Percentiles rank a stretch among this genome's conserved stretches.
phyloP scores from a whole-genome alignment of 1,284 basidiomycete genomes.

The Ganoderma leucocontextum region DNA sequence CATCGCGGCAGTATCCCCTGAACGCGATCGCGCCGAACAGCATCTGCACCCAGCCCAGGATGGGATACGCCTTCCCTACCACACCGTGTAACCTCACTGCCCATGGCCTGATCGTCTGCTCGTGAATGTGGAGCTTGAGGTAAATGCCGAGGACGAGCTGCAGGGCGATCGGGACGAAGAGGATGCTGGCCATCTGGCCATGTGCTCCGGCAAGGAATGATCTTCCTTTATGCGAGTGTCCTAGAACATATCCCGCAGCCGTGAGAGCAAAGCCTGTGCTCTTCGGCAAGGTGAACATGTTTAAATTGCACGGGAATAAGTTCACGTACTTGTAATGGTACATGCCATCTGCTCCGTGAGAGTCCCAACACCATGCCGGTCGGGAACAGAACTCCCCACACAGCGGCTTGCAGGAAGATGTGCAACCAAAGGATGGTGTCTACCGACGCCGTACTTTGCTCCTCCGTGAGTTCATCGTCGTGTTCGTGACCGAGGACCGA shows the following conservation, averaged over 20 bases:
- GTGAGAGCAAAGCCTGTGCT: slow-evolving; percentile 74
- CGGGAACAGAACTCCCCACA: slow-evolving; percentile 88
- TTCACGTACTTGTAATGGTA: slow-evolving; percentile 75
- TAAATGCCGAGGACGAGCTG: slow-evolving; percentile 88
- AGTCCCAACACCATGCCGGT: slow-evolving; percentile 89
- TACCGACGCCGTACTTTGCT: slow-evolving; percentile 71
- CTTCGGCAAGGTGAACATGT: slow-evolving; percentile 45
- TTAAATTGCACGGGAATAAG: background rate
- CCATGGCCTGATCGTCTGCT: slow-evolving; percentile 78
- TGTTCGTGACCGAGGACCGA: slow-evolving; percentile 62
- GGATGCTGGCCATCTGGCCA: slow-evolving; percentile 73
- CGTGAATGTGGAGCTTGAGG: slow-evolving; percentile 92
- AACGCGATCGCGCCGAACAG: slow-evolving; percentile 75
- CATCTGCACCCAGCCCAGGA: slow-evolving; percentile 91
- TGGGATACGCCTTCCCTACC: slow-evolving; percentile 86
- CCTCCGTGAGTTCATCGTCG: slow-evolving; percentile 67
- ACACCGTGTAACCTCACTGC: slow-evolving; percentile 81
- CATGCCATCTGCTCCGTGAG: slow-evolving; percentile 83
- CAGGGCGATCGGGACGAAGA: slow-evolving; percentile 68
- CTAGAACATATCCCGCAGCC: slow-evolving; percentile 75
- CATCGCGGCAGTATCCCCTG: slow-evolving; percentile 76
- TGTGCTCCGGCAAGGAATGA: slow-evolving; percentile 77
- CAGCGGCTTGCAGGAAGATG: slow-evolving; percentile 75
- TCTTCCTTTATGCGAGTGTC: slow-evolving; percentile 84
- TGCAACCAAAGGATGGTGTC: slow-evolving; percentile 85